Base-by-base conservation (phyloP, 1,284 basidiomycete genomes). In the Trametes versicolor region DNA sequence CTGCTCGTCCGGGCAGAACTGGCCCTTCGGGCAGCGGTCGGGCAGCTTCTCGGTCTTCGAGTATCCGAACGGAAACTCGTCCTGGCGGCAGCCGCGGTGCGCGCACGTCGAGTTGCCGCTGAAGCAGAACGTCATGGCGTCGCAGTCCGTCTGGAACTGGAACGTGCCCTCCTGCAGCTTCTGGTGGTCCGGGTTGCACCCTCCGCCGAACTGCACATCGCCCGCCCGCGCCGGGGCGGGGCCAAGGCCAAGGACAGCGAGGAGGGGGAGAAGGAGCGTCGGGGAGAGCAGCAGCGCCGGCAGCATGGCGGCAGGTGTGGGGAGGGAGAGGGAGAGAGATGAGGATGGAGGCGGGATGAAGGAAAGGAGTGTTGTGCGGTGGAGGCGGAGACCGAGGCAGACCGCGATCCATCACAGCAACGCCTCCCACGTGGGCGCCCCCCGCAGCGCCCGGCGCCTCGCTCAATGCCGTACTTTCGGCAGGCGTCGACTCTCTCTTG, bases 1-100 rank as follows among this genome's bases (percentile, higher is more conserved):
- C 67, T 87, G 87, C 77, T 96, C 94, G 73, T 97, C 94, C 1
- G 94, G 95, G 77, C 95, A 97, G 78, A 94, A 95, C 68, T 83
- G 73, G 27, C 86, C 89, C 21, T 72, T 70, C 3, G 78, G 75
- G 73, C 94, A 96, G 67, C 87, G 82, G 8, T 82, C 78, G 1
- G 94, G 94, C 32, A 93, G 79, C 67, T 53, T 78, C 71, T 61
- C 77, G 72, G 60, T 73, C 74, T 60, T 78, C 47, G 71, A 27
- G 72, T 89, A 93, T 34, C 91, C 91, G 73, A 92, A 91, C 0
- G 91, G 91, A 73, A 84, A 94, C 60, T 91, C 87, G 75, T 96
- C 93, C 65, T 78, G 85, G 67, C 94, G 83, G 77, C 94, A 97
- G 8, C 87, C 84, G 73, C 88, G 91, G 58, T 79, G 75, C 39